Conservation (phyloP, 306 rosid genomes). For the Dalbergia cochinchinensis region DNA sequence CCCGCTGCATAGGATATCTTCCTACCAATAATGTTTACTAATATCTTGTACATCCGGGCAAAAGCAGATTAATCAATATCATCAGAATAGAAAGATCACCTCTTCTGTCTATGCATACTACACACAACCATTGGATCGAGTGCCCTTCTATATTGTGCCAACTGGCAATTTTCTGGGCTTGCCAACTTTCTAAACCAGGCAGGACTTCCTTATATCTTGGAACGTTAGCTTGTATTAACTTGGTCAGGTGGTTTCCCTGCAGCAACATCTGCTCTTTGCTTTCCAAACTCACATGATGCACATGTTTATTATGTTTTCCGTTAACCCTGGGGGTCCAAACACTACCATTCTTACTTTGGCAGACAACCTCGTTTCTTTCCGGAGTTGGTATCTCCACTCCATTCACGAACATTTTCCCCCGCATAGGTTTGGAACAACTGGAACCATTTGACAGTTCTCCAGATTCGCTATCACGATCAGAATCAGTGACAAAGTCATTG, state of each 20-base stretch:
- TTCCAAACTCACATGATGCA: slow-evolving; percentile 64
- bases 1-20: background rate
- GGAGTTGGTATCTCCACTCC: slow-evolving; percentile 64
- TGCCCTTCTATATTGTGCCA: slow-evolving; percentile 95
- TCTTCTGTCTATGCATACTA: slow-evolving; percentile 87
- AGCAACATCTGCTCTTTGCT: slow-evolving; percentile 70
- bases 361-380: slow-evolving; percentile 50
- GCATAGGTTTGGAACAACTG: slow-evolving; percentile 59
- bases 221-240: slow-evolving; percentile 67
- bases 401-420: slow-evolving; percentile 61
- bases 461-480: slow-evolving; percentile 76
- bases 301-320: slow-evolving; percentile 83
- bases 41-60: slow-evolving; percentile 13
- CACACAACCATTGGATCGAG: slow-evolving; percentile 86
- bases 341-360: slow-evolving; percentile 63
- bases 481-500: slow-evolving; percentile 74
- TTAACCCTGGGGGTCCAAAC: slow-evolving; percentile 82
- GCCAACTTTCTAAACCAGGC: slow-evolving; percentile 97
- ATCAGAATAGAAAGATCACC: slow-evolving; percentile 58
- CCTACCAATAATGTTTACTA: background rate
- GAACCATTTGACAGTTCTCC: slow-evolving; percentile 63
- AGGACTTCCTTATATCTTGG: slow-evolving; percentile 85
- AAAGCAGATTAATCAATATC: slow-evolving; percentile 35
- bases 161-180: slow-evolving; percentile 78
- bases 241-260: slow-evolving; percentile 70